Base-by-base conservation (phyloP, 2,329 filamentous ascomycete species). In the Aspergillus sp. region DNA sequence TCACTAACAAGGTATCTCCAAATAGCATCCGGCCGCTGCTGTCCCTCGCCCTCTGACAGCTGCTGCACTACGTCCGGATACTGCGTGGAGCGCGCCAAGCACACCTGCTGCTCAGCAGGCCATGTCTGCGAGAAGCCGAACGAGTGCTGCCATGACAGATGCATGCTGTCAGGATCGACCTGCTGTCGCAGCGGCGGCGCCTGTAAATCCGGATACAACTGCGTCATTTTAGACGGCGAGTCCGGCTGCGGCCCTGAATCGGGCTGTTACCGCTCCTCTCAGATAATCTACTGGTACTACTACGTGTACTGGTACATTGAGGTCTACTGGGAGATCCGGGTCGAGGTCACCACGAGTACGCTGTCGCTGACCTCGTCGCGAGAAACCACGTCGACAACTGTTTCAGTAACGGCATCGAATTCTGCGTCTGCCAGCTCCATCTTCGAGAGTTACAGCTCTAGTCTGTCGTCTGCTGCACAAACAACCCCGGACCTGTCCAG, bases 231-330 rank as follows among this genome's bases (percentile, higher is more conserved):
- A 5, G 34, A 36, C 18, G 44, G 44, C 8, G 42, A 32, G 11
- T 6, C 2, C 2, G 18, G 32, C 15, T 54, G 52, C 24, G 48
- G 52, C 12, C 52, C 52, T 2, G 13, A 12, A 3, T 17, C 32
- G 1, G 52, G 52, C 4, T 48, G 52, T 20, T 54, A 54, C 24
- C 4, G 7, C 8, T 13, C 26, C 34, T 6, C 22, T 0, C 22
- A 48, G 17, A 9, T 41, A 7, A 48, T 54, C n/a, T 41, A 41
- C 52, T 54, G 52, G 52, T 39, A 54, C 15, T 48, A 48, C 43
- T 48, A 54, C 22, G 44, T 54, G 3, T 54, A 54, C 44, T 54
- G 52, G 52, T 54, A 54, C 5, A 54, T 54, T 15, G 8, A 48
- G 43, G 18, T 54, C 15, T 54, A 39, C 18, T 45, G 22, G 15